A percentile compares a stretch with the other conserved stretches of the same genome.
phyloP scores from a whole-genome alignment of 208 protist genomes.

The Acanthamoeba royreba region DNA sequence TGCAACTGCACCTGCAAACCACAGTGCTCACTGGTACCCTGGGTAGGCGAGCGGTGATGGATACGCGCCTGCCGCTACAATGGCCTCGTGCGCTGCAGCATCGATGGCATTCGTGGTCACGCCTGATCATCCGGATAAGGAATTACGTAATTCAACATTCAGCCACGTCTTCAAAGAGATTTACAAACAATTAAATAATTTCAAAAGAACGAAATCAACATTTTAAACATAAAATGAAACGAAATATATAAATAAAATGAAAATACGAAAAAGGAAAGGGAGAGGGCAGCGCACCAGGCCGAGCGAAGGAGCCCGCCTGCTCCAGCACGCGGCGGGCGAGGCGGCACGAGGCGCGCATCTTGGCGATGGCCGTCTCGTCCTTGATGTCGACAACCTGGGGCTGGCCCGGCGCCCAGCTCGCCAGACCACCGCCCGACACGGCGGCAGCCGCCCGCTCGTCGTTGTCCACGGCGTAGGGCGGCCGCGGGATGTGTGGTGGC shows the following conservation, averaged over 20 bases:
- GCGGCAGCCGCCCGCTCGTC: too few species aligned
- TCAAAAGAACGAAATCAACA: not conserved
- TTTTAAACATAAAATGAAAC: too few species aligned
- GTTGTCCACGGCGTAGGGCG: too few species aligned
- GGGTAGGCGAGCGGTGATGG: constrained; percentile 97
- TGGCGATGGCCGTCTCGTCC: not conserved
- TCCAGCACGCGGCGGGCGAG: not conserved
- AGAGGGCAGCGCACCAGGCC: not conserved
- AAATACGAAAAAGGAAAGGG: too few species aligned
- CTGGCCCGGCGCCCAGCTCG: not conserved
- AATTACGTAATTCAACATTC: not conserved
- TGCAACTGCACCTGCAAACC: too few species aligned
- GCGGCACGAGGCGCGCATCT: not conserved
- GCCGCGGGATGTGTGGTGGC: not conserved
- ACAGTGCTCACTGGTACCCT: not conserved
- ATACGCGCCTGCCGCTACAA: constrained; percentile 85
- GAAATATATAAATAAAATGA: too few species aligned
- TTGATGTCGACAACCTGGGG: not conserved
- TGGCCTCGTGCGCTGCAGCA: constrained; percentile 74
- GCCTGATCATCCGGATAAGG: constrained; percentile 72
- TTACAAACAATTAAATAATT: not conserved
- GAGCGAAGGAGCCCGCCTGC: not conserved
- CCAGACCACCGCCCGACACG: not conserved
- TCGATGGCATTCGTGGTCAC: constrained; percentile 98
- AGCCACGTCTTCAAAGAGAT: not conserved